Evolutionary conservation across 2,329 filamentous ascomycete genomes (phyloP).

Genomic region (Chrysoporthe puriensis): DNA sequence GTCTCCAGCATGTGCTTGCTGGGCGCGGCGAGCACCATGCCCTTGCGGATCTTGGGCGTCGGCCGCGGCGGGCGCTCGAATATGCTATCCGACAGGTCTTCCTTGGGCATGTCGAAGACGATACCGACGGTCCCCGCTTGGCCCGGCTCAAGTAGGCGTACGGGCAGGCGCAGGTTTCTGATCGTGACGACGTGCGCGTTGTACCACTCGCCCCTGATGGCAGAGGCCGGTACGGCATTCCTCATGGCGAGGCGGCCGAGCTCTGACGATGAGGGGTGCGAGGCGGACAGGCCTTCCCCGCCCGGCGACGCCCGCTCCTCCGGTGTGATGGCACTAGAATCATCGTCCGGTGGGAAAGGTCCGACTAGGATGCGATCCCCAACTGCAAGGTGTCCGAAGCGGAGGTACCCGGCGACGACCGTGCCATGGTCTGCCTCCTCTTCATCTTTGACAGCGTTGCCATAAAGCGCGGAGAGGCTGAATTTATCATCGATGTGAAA

Average conservation of each 20-base stretch:
- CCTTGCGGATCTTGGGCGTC: conserved; percentile 65
- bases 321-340: conserved; percentile 43
- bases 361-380: conserved; percentile 80
- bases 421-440: conserved; percentile 57
- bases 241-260: conserved; percentile 56
- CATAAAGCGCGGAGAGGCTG: conserved; percentile 68
- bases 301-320: conserved; percentile 53
- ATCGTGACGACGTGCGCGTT: conserved; percentile 81
- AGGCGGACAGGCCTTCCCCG: conserved; percentile 54
- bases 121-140: conserved; percentile 92
- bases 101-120: conserved; percentile 54
- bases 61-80: conserved; percentile 38
- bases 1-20: conserved; percentile 61
- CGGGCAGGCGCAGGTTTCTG: conserved; percentile 83
- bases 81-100: conserved; percentile 38
- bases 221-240: conserved; percentile 55
- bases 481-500: conserved; percentile 95
- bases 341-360: conserved; percentile 68
- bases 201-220: conserved; percentile 73
- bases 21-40: conserved; percentile 77
- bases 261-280: conserved; percentile 58
- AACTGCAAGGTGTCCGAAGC: conserved; percentile 76
- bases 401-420: conserved; percentile 84
- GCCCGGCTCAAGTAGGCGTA: conserved; percentile 72
- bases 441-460: conserved; percentile 46